A percentile compares a stretch with the other conserved stretches of the same genome.
Evolutionary conservation across 441 rosid species (phyloP).

Genomic region (Codiaeum variegatum): DNA sequence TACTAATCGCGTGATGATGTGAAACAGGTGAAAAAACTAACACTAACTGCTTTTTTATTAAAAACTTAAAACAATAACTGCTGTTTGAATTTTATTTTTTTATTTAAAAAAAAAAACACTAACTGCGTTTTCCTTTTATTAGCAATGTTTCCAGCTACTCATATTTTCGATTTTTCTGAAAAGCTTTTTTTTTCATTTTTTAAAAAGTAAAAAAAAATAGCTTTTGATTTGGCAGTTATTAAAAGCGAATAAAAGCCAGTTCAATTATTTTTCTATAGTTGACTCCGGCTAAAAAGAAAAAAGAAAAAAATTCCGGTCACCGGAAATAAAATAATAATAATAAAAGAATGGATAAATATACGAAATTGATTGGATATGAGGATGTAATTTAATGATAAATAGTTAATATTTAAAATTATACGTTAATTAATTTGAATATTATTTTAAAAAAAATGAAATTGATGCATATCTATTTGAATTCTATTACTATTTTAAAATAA

Average conservation of each 20-base stretch:
- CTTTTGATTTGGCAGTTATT: not conserved
- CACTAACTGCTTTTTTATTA: slow-evolving; percentile 23
- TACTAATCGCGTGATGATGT: not conserved
- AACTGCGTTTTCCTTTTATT: slow-evolving; percentile 30
- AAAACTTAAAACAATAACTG: slow-evolving; percentile 24
- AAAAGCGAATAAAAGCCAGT: not conserved
- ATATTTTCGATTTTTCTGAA: not conserved
- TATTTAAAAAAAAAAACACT: slow-evolving; percentile 21
- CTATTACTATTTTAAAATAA: too few species aligned
- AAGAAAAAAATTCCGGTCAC: not conserved
- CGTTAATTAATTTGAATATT: too few species aligned
- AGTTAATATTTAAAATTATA: too few species aligned
- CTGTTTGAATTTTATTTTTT: too few species aligned
- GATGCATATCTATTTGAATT: too few species aligned
- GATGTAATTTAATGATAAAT: too few species aligned
- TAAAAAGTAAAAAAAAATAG: too few species aligned
- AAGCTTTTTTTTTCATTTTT: too few species aligned
- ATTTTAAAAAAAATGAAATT: too few species aligned
- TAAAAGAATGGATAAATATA: too few species aligned
- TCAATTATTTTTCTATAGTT: not conserved
- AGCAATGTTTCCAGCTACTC: slow-evolving; percentile 12
- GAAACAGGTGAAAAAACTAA: slow-evolving; percentile 13
- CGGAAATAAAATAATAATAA: not conserved
- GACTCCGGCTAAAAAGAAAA: not conserved
- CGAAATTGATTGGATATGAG: too few species aligned